Conservation (phyloP, 2,329 filamentous ascomycete genomes). For the Dryadomyces sulphureus region DNA sequence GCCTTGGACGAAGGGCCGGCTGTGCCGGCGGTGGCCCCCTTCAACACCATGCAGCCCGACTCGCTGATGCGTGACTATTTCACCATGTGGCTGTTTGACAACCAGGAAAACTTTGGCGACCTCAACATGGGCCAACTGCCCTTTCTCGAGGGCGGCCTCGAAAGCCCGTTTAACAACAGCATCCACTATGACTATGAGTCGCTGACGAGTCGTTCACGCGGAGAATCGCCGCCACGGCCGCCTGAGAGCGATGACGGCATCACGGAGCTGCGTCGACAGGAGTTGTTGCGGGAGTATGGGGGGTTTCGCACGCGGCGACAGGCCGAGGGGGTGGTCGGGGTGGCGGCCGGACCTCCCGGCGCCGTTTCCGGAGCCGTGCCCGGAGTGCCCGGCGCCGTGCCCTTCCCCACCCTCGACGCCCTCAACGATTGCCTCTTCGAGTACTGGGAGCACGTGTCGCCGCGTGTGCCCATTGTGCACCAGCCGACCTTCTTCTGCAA, state of each 20-base stretch:
- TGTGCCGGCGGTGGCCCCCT: background rate
- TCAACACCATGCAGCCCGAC: conserved; percentile 17
- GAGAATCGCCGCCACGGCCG: conserved; percentile 27
- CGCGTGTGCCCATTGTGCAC: conserved; percentile 76
- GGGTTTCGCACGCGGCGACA: conserved; percentile 25
- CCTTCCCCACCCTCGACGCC: conserved; percentile 56
- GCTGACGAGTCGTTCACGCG: conserved; percentile 29
- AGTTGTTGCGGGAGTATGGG: conserved; percentile 28
- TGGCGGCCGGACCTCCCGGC: no score
- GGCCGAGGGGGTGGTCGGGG: no score
- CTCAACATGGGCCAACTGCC: conserved; percentile 28
- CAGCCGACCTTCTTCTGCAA: conserved; percentile 74
- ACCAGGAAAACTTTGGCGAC: conserved; percentile 25
- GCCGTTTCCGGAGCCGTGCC: conserved; percentile 22
- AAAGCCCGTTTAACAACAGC: conserved; percentile 35
- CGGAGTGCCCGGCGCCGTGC: no score
- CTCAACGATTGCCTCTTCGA: conserved; percentile 74
- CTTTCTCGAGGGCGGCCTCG: conserved; percentile 33
- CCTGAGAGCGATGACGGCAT: conserved; percentile 27
- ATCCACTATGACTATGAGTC: conserved; percentile 37
- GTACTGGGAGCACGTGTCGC: conserved; percentile 77
- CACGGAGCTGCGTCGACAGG: conserved; percentile 27
- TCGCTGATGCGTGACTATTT: conserved; percentile 29
- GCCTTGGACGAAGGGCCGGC: background rate
- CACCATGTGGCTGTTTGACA: conserved; percentile 35